Evolutionary conservation across 257 asterid species (phyloP), one percentile per base, ranked within the genome.

Genomic region (Gardenia jasminoides): DNA sequence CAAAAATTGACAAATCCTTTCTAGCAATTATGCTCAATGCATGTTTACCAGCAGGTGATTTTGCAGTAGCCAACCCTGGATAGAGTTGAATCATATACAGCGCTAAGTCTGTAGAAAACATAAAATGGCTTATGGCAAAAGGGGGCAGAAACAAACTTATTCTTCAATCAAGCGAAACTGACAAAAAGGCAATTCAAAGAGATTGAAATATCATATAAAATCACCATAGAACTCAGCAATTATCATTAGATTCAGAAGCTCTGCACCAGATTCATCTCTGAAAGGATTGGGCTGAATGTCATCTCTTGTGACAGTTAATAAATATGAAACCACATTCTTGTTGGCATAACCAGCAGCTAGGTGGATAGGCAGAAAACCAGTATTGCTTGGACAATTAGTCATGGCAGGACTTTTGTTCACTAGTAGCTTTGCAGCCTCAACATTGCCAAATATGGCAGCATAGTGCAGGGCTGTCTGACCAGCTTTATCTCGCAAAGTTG

Each of bases 151-250:
- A 3, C 28, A 2, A 9, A 39, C 54, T 4, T 66, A 28, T 12
- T 76, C 62, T 24, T 77, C 33, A 10, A 19, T 48, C 48, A 12
- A 9, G 33, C 22, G 7, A 28, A 28, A 76, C 62, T 46, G 36
- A 52, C 0, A 31, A 50, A 47, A 17, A 67, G 31, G 7, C 26
- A 19, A 15, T 20, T 13, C 41, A 67, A 3, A 33, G 46, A 67
- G 9, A 22, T 15, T 67, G 71, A 31, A 30, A 66, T 66, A 31
- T n/a, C 24, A 31, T 30, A 12, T 47, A 19, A 30, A 76, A 52
- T 79, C 76, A 85, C 88, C 88, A 67, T 82, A 85, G 69, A 80
- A 85, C 77, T 85, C 88, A 58, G 86, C 88, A 75, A 69, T 69
- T 70, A 80, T 78, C 26, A 80, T 77, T 65, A 80, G 80, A 82